A percentile compares a stretch with the other conserved stretches of the same genome.
phyloP scores from a whole-genome alignment of 345 rosid genomes.

The Boechera retrofracta region DNA sequence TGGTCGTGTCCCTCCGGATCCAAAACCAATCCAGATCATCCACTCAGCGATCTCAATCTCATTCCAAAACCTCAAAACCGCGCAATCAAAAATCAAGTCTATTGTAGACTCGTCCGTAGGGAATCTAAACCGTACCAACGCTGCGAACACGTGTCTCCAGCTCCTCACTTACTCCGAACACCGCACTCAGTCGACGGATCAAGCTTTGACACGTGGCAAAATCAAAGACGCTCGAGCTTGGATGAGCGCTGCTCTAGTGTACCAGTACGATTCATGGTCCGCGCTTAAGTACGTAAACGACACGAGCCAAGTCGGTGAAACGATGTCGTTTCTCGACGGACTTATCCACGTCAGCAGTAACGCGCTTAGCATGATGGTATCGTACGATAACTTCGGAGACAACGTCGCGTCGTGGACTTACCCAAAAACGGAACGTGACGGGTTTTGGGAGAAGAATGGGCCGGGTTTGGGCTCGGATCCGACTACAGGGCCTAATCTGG shows the following conservation, averaged over 20 bases:
- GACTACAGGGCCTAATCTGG: conserved; percentile 36
- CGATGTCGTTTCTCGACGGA: conserved; percentile 67
- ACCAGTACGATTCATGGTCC: conserved; percentile 80
- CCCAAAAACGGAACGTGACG: conserved; percentile 80
- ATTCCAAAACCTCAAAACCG: conserved; percentile 56
- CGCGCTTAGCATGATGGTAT: conserved; percentile 69
- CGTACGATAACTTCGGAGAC: conserved; percentile 65
- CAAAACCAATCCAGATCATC: conserved; percentile 63
- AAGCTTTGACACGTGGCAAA: conserved; percentile 53
- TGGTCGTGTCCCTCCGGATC: conserved; percentile 48
- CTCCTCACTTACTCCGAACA: conserved; percentile 56
- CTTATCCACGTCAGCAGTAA: conserved; percentile 63
- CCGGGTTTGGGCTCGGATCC: conserved; percentile 35
- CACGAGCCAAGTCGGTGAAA: conserved; percentile 50
- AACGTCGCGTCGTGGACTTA: conserved; percentile 57
- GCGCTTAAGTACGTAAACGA: conserved; percentile 75
- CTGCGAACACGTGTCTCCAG: conserved; percentile 66
- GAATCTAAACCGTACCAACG: conserved; percentile 61
- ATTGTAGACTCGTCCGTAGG: conserved; percentile 62
- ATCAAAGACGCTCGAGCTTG: conserved; percentile 79
- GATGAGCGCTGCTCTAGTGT: conserved; percentile 75
- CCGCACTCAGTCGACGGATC: conserved; percentile 54
- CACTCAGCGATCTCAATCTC: conserved; percentile 70
- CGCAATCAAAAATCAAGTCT: conserved; percentile 59
- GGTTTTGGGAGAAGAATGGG: conserved; percentile 59